These are phyloP conservation scores for Penicillium crystallinum DNA, from an alignment of 495 filamentous ascomycete species.

Conservation along the genomic window DNA sequence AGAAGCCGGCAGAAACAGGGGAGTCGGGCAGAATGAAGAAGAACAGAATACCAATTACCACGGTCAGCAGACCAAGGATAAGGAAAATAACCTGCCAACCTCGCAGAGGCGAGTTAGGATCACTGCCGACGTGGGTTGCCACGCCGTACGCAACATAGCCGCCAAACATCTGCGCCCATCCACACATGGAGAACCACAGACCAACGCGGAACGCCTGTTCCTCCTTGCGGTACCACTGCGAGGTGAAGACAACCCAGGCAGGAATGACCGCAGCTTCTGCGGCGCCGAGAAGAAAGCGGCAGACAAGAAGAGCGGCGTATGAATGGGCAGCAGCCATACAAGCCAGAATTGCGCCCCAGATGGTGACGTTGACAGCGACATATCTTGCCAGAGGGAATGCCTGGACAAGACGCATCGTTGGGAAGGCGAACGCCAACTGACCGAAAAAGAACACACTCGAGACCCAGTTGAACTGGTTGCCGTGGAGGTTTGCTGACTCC, in stretches of 20 bases:
- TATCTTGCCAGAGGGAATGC: constrained; percentile 47
- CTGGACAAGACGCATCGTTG: constrained; percentile 26
- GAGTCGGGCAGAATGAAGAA: constrained; percentile 56
- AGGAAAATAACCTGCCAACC: constrained; percentile 61
- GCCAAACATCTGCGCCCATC: constrained; percentile 49
- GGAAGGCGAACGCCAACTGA: constrained; percentile 3
- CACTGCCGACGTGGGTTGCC: neutral
- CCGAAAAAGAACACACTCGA: constrained; percentile 38
- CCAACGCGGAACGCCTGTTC: constrained; percentile 47
- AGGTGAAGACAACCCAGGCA: constrained; percentile 39
- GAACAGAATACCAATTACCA: constrained; percentile 46
- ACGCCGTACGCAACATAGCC: constrained; percentile 50
- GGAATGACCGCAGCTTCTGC: constrained; percentile 58
- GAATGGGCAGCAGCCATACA: constrained; percentile 45
- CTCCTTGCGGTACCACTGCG: constrained; percentile 49
- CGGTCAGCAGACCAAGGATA: constrained; percentile 52
- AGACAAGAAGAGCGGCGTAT: constrained; percentile 34
- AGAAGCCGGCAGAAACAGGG: constrained; percentile 48
- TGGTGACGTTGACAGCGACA: constrained; percentile 42
- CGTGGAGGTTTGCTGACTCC: constrained; percentile 20
- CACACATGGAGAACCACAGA: constrained; percentile 51
- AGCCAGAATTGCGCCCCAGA: constrained; percentile 54
- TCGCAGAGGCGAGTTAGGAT: constrained; percentile 20
- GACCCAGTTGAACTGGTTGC: constrained; percentile 43
- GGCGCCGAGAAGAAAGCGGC: constrained; percentile 54